Percentiles rank a stretch among this genome's conserved stretches.
Evolutionary conservation across 257 asterid species (phyloP).

Genomic region (Haberlea rhodopensis): DNA sequence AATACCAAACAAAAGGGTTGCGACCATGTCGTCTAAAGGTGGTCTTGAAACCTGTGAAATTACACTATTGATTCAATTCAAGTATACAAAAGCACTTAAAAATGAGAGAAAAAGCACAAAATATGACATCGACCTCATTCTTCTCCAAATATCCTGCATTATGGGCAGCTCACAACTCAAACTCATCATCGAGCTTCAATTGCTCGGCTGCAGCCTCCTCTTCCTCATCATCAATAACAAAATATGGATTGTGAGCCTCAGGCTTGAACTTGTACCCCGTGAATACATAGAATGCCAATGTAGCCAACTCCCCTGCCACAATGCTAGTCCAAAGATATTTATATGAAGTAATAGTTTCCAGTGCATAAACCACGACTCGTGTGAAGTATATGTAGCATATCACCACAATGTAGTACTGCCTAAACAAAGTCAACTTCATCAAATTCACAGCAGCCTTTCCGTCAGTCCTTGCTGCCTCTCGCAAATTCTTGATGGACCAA

Average conservation of each 20-base stretch:
- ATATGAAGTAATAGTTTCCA: slow-evolving; percentile 81
- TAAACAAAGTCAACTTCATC: slow-evolving; percentile 79
- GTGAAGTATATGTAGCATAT: slow-evolving; percentile 86
- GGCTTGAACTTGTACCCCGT: slow-evolving; percentile 82
- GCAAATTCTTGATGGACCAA: slow-evolving; percentile 86
- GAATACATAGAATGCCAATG: slow-evolving; percentile 66
- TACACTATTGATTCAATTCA: neutral
- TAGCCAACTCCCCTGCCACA: slow-evolving; percentile 73
- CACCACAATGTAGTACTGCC: slow-evolving; percentile 79
- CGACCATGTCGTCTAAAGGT: neutral
- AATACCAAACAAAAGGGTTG: neutral
- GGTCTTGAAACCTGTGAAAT: neutral
- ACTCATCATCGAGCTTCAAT: slow-evolving; percentile 83
- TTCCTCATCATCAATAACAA: slow-evolving; percentile 76
- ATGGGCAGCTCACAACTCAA: slow-evolving; percentile 54
- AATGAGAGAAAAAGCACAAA: too few relatives aligned
- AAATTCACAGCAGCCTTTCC: slow-evolving; percentile 92
- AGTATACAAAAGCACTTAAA: neutral
- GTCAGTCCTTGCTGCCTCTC: slow-evolving; percentile 80
- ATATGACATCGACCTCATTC: slow-evolving; percentile 26
- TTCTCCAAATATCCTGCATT: slow-evolving; percentile 18
- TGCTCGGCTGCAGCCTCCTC: slow-evolving; percentile 90
- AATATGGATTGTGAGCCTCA: slow-evolving; percentile 78
- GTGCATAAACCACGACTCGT: slow-evolving; percentile 78
- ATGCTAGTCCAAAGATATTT: slow-evolving; percentile 82